phyloP scores from a whole-genome alignment of 179 eudicot species.

The Silene noctiflora region DNA sequence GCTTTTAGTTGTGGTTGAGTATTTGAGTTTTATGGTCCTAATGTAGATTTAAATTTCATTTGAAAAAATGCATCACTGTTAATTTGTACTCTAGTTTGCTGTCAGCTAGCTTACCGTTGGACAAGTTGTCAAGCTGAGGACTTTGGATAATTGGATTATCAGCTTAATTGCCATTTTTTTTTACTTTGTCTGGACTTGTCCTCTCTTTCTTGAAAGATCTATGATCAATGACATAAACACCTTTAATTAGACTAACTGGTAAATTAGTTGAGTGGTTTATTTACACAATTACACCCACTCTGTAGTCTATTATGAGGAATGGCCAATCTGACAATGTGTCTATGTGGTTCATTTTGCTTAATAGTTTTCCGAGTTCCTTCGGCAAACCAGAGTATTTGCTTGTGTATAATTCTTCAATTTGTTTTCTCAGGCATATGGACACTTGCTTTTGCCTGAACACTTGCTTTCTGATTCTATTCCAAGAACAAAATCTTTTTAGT shows the following conservation, averaged over 20 bases:
- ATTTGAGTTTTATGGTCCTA: no score
- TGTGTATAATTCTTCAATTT: not conserved
- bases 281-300: not conserved
- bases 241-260: not conserved
- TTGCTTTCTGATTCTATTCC: not conserved
- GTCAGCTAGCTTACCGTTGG: not conserved
- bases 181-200: slow-evolving; percentile 1
- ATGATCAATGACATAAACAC: not conserved
- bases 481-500: not conserved
- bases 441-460: not conserved
- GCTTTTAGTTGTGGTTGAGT: no score
- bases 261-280: slow-evolving; percentile 5
- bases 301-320: not conserved
- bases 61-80: no score
- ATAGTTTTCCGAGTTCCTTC: no score
- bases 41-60: no score
- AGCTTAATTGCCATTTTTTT: not conserved
- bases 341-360: not conserved
- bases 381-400: not conserved
- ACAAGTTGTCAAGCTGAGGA: not conserved
- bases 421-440: slow-evolving; percentile 10
- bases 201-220: not conserved
- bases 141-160: not conserved
- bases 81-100: not conserved
- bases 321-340: no score